A percentile compares a stretch with the other conserved stretches of the same genome.
These are phyloP conservation scores for Penicillium crustosum DNA, from an alignment of 2,329 filamentous ascomycete genomes.

Conservation along the genomic window DNA sequence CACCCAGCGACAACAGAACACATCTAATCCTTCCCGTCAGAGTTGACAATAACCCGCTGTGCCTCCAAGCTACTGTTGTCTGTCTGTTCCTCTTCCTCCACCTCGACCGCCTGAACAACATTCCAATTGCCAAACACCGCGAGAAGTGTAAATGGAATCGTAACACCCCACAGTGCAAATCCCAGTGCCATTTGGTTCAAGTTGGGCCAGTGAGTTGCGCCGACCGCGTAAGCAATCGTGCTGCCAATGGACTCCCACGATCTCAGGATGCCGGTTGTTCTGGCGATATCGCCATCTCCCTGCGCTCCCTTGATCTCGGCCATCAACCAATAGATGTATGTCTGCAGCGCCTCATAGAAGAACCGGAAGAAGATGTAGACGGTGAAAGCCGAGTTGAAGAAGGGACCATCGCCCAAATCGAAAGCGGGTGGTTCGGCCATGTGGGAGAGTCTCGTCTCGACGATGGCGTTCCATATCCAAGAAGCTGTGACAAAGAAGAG, in stretches of 20 bases:
- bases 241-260: constrained; percentile 37
- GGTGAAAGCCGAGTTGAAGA: constrained; percentile 42
- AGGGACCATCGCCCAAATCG: constrained; percentile 32
- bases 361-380: constrained; percentile 53
- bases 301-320: constrained; percentile 33
- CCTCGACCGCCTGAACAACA: not conserved
- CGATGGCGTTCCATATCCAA: constrained; percentile 52
- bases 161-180: constrained; percentile 31
- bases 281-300: constrained; percentile 32
- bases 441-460: constrained; percentile 48
- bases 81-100: not conserved
- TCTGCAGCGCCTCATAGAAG: constrained; percentile 54
- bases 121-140: constrained; percentile 22
- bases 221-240: constrained; percentile 34
- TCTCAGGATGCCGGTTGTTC: constrained; percentile 34
- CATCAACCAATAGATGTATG: constrained; percentile 55
- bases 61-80: constrained; percentile 14
- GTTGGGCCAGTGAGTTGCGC: constrained; percentile 31
- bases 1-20: not conserved
- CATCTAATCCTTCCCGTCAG: not conserved
- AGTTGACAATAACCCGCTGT: constrained; percentile 8
- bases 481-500: constrained; percentile 45
- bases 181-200: constrained; percentile 35
- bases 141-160: constrained; percentile 23
- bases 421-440: constrained; percentile 48